Percentiles rank a stretch among this genome's conserved stretches.
Conservation (phyloP, 2,329 filamentous ascomycete species). For the Rutstroemia sydowiana region DNA sequence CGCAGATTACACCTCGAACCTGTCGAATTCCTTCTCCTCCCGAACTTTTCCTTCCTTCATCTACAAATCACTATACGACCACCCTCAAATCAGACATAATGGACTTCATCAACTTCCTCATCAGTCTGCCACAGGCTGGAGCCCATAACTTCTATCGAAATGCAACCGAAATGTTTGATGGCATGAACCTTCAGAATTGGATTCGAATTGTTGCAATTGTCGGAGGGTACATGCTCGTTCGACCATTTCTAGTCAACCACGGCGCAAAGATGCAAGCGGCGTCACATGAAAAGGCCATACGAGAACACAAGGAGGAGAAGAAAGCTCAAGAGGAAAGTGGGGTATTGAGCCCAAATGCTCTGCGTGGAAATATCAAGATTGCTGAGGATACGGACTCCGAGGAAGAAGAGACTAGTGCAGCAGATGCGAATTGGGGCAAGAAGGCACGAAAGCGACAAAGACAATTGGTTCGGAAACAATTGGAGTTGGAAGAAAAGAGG, state of each 20-base stretch:
- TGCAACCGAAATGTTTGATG: conserved; percentile 36
- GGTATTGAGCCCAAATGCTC: conserved; percentile 56
- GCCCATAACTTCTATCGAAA: conserved; percentile 17
- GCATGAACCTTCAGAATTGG: conserved; percentile 46
- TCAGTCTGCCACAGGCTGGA: conserved; percentile 11
- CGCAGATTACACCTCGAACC: too few relatives aligned
- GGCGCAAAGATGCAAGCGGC: conserved; percentile 56
- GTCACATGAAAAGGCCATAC: conserved; percentile 47
- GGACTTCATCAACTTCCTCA: conserved; percentile 7
- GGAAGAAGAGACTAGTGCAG: conserved; percentile 33
- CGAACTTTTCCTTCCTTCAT: too few relatives aligned
- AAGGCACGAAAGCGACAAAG: conserved; percentile 64
- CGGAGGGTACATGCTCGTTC: conserved; percentile 64
- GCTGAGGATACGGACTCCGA: conserved; percentile 47
- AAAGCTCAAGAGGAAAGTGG: conserved; percentile 33
- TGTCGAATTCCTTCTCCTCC: too few relatives aligned
- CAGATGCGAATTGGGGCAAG: conserved; percentile 53
- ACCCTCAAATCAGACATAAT: neutral
- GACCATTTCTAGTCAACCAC: conserved; percentile 66
- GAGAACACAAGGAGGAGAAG: conserved; percentile 28
- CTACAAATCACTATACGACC: too few relatives aligned
- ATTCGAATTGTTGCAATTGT: conserved; percentile 66
- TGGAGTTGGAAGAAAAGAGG: conserved; percentile 51
- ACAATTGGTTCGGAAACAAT: conserved; percentile 55
- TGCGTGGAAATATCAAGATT: conserved; percentile 44